Conservation (phyloP, 345 rosid genomes). For the Aquilaria malaccensis region DNA sequence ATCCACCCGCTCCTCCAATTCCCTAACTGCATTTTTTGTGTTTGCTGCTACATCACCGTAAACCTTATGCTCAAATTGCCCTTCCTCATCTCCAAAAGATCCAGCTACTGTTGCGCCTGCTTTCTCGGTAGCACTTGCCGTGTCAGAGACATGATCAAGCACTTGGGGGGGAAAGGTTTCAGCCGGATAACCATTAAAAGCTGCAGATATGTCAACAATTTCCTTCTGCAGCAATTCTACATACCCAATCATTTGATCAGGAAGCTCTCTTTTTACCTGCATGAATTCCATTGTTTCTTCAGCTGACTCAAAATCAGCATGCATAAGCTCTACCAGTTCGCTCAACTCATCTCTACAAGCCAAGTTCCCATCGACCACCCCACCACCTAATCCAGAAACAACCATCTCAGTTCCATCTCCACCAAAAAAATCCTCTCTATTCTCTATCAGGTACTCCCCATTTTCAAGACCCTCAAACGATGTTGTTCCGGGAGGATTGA, state of each 20-base stretch:
- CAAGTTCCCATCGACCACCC: not conserved
- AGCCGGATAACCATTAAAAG: slow-evolving; percentile 1
- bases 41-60: not conserved
- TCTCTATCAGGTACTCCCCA: slow-evolving; percentile 15
- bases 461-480: slow-evolving; percentile 10
- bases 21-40: not conserved
- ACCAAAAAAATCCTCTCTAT: slow-evolving; percentile 3
- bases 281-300: not conserved
- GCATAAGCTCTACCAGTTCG: slow-evolving; percentile 2
- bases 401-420: not conserved
- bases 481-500: slow-evolving; percentile 22
- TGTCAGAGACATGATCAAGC: not conserved
- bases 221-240: slow-evolving; percentile 5
- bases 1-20: not conserved
- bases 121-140: slow-evolving; percentile 3
- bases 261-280: slow-evolving; percentile 1
- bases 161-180: slow-evolving; percentile 4
- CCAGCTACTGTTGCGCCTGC: slow-evolving; percentile 9
- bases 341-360: not conserved
- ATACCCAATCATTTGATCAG: slow-evolving; percentile 8
- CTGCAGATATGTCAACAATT: slow-evolving; percentile 8
- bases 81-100: slow-evolving; percentile 3
- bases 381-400: slow-evolving; percentile 6
- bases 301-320: not conserved
- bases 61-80: not conserved